Conservation (phyloP, 305 asterid genomes). For the Solanum hybrid region DNA sequence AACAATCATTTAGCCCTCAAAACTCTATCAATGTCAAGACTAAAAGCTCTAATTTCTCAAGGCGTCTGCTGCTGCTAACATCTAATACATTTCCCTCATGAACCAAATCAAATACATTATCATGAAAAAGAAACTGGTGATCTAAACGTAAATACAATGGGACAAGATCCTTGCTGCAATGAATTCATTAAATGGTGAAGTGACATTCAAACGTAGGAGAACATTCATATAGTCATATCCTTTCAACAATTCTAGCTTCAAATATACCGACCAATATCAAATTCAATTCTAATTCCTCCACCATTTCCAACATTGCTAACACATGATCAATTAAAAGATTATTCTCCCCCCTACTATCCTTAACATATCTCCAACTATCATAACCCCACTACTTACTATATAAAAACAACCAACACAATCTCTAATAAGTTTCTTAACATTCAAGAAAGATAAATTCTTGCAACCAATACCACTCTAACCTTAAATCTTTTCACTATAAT, state of each 20-base stretch:
- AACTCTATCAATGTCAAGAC: conserved; percentile 73
- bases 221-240: conserved; percentile 35
- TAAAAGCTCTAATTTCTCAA: conserved; percentile 70
- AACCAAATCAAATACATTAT: conserved; percentile 47
- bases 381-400: background rate
- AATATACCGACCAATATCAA: conserved; percentile 75
- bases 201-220: conserved; percentile 55
- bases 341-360: conserved; percentile 31
- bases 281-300: conserved; percentile 45
- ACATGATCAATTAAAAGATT: conserved; percentile 72
- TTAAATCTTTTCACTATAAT: too few species aligned
- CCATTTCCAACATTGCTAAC: conserved; percentile 42
- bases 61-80: conserved; percentile 28
- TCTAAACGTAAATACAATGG: conserved; percentile 71
- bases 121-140: conserved; percentile 62
- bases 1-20: conserved; percentile 65
- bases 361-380: too few species aligned
- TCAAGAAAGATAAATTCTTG: too few species aligned
- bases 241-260: conserved; percentile 83
- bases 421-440: too few species aligned
- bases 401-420: background rate
- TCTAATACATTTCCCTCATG: conserved; percentile 21
- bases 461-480: background rate
- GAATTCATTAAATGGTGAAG: conserved; percentile 74
- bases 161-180: conserved; percentile 77